These are phyloP conservation scores for Boletellus deceptivus DNA, from an alignment of 1,284 basidiomycete species.

Conservation along the genomic window DNA sequence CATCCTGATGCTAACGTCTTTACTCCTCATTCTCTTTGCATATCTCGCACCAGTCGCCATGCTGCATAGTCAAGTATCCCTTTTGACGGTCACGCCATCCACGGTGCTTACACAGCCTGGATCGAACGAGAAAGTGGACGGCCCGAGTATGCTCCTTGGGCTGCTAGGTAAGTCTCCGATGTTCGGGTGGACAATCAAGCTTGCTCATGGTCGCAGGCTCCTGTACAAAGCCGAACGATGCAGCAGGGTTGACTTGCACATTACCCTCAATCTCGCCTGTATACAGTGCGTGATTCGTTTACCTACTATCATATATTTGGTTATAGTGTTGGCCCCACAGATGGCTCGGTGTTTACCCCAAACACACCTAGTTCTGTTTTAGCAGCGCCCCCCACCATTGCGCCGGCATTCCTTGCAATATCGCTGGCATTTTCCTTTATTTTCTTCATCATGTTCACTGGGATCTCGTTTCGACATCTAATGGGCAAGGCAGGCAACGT, in stretches of 20 bases:
- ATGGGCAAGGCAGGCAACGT: constrained; percentile 52
- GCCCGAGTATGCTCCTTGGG: constrained; percentile 67
- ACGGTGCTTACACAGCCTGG: constrained; percentile 44
- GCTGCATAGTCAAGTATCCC: constrained; percentile 59
- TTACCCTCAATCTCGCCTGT: constrained; percentile 52
- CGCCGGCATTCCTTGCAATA: constrained; percentile 63
- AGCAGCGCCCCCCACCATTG: constrained; percentile 58
- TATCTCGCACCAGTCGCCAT: constrained; percentile 62
- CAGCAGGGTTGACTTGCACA: constrained; percentile 54
- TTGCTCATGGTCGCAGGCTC: constrained; percentile 49
- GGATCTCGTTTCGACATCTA: constrained; percentile 65
- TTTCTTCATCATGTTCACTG: constrained; percentile 66
- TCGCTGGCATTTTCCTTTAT: constrained; percentile 58
- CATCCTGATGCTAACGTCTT: constrained; percentile 59
- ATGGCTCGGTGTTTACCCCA: constrained; percentile 58
- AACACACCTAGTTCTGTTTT: constrained; percentile 57
- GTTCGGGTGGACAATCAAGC: not conserved
- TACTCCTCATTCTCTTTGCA: constrained; percentile 63
- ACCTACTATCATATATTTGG: not conserved
- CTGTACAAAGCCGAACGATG: constrained; percentile 55
- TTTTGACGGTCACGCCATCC: constrained; percentile 64
- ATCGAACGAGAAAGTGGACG: constrained; percentile 51
- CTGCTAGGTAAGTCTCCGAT: constrained; percentile 49
- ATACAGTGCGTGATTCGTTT: constrained; percentile 48
- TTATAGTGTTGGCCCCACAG: constrained; percentile 36